Evolutionary conservation across 148 eudicot species (phyloP).

Genomic region (Nyssa sinensis): DNA sequence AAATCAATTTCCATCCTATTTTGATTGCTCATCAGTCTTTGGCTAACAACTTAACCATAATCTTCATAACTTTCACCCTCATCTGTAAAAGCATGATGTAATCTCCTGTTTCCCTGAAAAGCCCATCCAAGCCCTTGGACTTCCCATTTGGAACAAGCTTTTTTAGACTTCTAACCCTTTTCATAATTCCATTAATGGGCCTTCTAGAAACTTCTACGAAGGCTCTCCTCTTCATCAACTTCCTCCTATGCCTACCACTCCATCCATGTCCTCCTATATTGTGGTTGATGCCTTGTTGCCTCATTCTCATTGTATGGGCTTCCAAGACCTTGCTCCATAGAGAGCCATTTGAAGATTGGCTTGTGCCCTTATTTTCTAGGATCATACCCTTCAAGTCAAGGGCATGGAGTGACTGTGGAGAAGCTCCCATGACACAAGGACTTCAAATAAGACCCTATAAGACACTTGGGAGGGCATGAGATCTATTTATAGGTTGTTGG

Average conservation of each 20-base stretch:
- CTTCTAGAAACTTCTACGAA: conserved; percentile 7
- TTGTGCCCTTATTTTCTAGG: not conserved
- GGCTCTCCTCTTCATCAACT: conserved; percentile 34
- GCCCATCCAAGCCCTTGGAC: conserved; percentile 39
- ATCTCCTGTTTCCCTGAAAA: conserved; percentile 55
- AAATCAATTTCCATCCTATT: not conserved
- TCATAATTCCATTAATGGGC: conserved; percentile 14
- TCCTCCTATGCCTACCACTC: conserved; percentile 20
- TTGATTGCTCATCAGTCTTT: not conserved
- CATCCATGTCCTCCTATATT: not conserved
- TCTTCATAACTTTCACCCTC: conserved; percentile 59
- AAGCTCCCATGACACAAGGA: not conserved
- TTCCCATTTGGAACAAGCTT: conserved; percentile 41
- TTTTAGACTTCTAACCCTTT: conserved; percentile 45
- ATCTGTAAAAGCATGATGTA: conserved; percentile 58
- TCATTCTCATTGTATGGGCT: not conserved
- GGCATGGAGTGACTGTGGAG: not conserved
- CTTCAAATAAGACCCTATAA: too few relatives aligned
- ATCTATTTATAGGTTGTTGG: not conserved
- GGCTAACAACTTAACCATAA: conserved; percentile 49
- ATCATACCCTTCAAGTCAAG: not conserved
- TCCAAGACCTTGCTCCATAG: not conserved
- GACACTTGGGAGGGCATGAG: too few relatives aligned
- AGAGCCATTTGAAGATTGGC: not conserved
- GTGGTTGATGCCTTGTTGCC: not conserved